These are phyloP conservation scores for Aureococcus anophagefferens DNA, from an alignment of 108 stramenopile genomes.

Conservation along the genomic window DNA sequence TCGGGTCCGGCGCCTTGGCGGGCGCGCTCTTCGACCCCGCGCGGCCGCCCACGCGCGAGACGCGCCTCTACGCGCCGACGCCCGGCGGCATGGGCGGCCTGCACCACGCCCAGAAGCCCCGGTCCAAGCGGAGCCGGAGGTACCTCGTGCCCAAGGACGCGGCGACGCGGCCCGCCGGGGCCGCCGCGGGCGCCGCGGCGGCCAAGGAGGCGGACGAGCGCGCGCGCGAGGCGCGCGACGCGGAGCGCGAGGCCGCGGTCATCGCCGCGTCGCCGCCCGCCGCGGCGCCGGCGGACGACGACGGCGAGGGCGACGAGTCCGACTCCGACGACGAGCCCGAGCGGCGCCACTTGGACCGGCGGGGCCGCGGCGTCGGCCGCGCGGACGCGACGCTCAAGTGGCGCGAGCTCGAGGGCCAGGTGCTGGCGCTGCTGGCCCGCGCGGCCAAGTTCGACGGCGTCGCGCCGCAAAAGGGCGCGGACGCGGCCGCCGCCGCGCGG, in stretches of 20 bases:
- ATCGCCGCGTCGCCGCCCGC: not conserved
- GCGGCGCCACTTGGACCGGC: not conserved
- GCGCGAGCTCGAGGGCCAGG: not conserved
- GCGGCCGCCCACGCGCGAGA: not conserved
- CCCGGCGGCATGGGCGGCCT: not conserved
- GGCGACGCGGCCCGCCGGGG: not conserved
- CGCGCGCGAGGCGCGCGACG: not conserved
- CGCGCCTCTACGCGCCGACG: not conserved
- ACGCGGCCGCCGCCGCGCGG: too few relatives aligned
- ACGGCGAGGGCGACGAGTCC: not conserved
- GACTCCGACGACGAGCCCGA: not conserved
- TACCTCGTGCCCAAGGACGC: not conserved
- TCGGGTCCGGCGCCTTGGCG: too few relatives aligned
- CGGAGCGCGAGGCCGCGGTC: not conserved
- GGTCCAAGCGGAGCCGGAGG: not conserved
- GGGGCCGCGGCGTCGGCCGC: not conserved
- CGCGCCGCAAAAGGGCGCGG: too few relatives aligned
- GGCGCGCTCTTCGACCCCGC: too few relatives aligned
- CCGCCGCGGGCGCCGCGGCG: not conserved
- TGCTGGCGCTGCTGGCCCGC: too few relatives aligned
- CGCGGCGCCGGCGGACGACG: not conserved
- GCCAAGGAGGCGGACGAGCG: not conserved
- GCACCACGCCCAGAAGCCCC: too few relatives aligned
- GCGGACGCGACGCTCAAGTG: not conserved
- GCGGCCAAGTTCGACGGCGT: too few relatives aligned